Conservation (phyloP, 768 basidiomycete genomes). For the Rhodotorula diobovata region DNA sequence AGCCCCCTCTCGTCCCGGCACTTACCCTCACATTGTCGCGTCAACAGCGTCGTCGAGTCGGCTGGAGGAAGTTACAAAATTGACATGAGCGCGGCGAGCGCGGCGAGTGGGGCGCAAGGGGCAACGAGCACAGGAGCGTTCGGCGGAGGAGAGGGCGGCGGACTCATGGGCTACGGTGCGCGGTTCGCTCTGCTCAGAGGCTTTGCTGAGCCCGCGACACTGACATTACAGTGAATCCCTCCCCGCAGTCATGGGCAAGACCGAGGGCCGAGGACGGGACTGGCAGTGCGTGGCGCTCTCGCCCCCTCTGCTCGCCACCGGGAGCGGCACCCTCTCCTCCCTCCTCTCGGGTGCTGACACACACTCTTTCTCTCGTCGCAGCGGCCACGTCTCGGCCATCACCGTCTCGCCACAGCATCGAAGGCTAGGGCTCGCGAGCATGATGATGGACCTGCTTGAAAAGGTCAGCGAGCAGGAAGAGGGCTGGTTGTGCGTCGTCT, state of each 20-base stretch:
- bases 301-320: not conserved
- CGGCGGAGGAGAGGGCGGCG: constrained; percentile 42
- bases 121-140: not conserved
- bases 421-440: constrained; percentile 75
- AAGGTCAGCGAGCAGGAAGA: constrained; percentile 73
- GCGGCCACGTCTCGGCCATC: constrained; percentile 87
- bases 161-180: constrained; percentile 90
- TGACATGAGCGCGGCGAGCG: not conserved
- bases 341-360: no score
- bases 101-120: not conserved
- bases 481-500: constrained; percentile 47
- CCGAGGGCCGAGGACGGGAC: constrained; percentile 68
- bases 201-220: not conserved
- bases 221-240: not conserved
- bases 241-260: constrained; percentile 87
- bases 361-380: constrained; percentile 37
- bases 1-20: not conserved
- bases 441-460: constrained; percentile 82
- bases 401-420: constrained; percentile 93
- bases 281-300: constrained; percentile 59
- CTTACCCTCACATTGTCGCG: not conserved
- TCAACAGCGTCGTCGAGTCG: constrained; percentile 30
- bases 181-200: not conserved
- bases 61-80: constrained; percentile 11
- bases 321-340: constrained; percentile 35